Evolutionary conservation across 306 rosid species (phyloP), one percentile per base, ranked within the genome.

Genomic region (Castanospermum australe): DNA sequence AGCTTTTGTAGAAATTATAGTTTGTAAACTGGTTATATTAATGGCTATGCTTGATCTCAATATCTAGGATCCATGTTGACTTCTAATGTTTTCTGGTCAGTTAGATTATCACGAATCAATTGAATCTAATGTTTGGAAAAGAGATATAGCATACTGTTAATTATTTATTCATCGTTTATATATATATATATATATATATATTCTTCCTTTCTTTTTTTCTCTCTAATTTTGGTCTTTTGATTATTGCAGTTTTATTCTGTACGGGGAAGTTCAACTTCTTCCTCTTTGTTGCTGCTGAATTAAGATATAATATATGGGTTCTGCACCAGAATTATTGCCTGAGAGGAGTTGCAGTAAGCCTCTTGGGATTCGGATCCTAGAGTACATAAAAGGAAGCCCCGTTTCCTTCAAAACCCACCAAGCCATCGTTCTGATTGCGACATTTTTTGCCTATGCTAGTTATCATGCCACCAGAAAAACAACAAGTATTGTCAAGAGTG

Each of bases 391-490:
- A 72, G 88, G 86, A 81, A 80, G 91, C n/a, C 84, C 85, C 4
- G 63, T 93, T 84, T 96, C 99, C 61, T 93, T 77, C 88, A 91
- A 88, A 86, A 85, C 96, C 71, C 90, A 93, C 84, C 99, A 96
- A 85, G 86, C 77, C 48, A 85, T 93, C 17, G 98, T 96, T 84
- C 78, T 96, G 55, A 74, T 93, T 59, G 86, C 93, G 28, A 96
- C 99, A 13, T 96, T 96, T 83, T 33, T 96, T 2, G 97, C 99
- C 20, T 96, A 96, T 62, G 85, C 99, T 30, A 90, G 95, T 80
- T 93, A 93, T 75, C 99, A 96, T 64, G 97, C 99, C 9, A 89
- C 99, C 14, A 47, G 99, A 69, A 96, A 96, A 86, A 93, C 99
- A 48, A 91, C 97, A 1, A 96, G 99, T 61, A 87, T 96, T 77